Conservation (phyloP, 495 filamentous ascomycete genomes). For the Podospora tetraspora region DNA sequence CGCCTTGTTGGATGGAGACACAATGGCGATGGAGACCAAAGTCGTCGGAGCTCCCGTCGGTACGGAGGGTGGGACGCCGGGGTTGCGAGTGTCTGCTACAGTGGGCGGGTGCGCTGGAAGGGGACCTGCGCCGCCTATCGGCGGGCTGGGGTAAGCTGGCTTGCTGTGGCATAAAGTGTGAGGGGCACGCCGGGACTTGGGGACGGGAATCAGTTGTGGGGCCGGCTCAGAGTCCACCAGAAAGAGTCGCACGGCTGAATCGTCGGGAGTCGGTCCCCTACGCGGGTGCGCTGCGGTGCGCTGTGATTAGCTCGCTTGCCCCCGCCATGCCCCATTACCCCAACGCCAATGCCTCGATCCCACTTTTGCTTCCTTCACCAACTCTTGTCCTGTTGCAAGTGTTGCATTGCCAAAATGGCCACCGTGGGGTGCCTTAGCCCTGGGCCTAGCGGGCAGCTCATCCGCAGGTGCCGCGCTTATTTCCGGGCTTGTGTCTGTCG, state of each 20-base stretch:
- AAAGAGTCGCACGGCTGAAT: constrained; percentile 14
- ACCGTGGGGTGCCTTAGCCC: not conserved
- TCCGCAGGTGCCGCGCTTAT: not conserved
- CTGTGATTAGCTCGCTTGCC: not conserved
- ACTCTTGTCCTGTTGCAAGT: not conserved
- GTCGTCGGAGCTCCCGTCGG: not conserved
- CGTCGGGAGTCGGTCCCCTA: constrained; percentile 15
- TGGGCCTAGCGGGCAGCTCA: not conserved
- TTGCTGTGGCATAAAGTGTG: constrained; percentile 10
- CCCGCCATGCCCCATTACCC: not conserved
- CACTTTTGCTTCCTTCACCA: not conserved
- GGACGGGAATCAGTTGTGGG: constrained; percentile 41
- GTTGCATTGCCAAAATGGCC: not conserved
- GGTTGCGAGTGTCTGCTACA: not conserved
- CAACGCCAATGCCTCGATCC: not conserved
- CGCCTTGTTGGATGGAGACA: not conserved
- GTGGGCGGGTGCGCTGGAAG: not conserved
- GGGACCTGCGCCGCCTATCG: too few relatives aligned
- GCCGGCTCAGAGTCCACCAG: constrained; percentile 29
- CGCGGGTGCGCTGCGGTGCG: not conserved
- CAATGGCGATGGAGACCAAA: not conserved
- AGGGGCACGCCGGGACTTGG: constrained; percentile 32
- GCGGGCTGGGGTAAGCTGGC: too few relatives aligned
- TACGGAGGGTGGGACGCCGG: not conserved
- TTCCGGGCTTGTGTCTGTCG: not conserved